Conservation (phyloP, 345 rosid genomes). For the Raphanus raphanistrum region DNA sequence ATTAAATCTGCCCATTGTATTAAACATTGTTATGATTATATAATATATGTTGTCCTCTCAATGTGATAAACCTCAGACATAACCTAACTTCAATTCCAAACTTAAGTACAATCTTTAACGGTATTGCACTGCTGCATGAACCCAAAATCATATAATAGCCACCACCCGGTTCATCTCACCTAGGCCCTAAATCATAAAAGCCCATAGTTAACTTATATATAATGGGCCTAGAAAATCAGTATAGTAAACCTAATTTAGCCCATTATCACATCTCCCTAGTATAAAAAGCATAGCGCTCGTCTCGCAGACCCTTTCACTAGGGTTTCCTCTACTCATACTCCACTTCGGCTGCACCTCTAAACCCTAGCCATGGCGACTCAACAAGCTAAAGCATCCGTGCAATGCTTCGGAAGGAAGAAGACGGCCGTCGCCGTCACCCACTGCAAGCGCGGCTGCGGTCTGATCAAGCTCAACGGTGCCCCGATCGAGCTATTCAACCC, state of each 20-base stretch:
- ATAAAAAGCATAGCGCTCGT: background rate
- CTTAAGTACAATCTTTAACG: background rate
- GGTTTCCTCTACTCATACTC: background rate
- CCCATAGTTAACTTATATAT: background rate
- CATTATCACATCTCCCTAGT: background rate
- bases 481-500: background rate
- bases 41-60: background rate
- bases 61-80: background rate
- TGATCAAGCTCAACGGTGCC: background rate
- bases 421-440: background rate
- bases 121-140: background rate
- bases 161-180: background rate
- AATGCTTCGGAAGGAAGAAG: constrained; percentile 1
- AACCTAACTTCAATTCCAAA: background rate
- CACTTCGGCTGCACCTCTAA: background rate
- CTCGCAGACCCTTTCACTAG: background rate
- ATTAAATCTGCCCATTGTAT: no score
- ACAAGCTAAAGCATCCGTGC: background rate
- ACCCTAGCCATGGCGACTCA: background rate
- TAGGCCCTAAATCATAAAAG: background rate
- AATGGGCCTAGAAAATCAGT: background rate
- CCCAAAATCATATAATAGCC: background rate
- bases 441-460: background rate
- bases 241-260: background rate
- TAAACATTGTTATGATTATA: no score